phyloP scores from a whole-genome alignment of 2,329 filamentous ascomycete species.

The Whalleya microplaca region DNA sequence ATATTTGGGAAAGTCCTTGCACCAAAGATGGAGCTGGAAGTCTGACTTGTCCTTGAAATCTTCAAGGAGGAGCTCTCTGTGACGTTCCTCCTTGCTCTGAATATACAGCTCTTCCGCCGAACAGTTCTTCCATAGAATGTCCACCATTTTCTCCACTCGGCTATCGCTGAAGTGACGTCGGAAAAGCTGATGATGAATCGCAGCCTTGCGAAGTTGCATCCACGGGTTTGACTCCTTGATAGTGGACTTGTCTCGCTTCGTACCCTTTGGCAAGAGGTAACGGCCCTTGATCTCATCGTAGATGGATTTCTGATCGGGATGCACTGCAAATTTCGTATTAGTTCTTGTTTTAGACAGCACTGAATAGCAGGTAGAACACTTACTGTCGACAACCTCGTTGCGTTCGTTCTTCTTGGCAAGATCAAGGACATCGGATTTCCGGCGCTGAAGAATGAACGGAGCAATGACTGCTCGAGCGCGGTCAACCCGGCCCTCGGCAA shows the following conservation, averaged over 20 bases:
- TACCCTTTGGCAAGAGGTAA: constrained; percentile 64
- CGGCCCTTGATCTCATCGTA: constrained; percentile 70
- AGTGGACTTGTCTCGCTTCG: constrained; percentile 60
- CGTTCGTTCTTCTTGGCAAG: constrained; percentile 79
- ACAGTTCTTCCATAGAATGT: constrained; percentile 73
- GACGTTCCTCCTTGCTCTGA: constrained; percentile 47
- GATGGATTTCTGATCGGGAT: constrained; percentile 69
- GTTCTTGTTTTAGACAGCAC: background rate
- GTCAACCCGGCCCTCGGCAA: constrained; percentile 85
- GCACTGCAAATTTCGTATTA: constrained; percentile 47
- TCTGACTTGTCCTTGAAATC: constrained; percentile 64
- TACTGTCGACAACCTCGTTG: constrained; percentile 74
- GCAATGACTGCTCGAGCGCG: constrained; percentile 90
- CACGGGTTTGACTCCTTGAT: constrained; percentile 69
- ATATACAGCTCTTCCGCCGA: constrained; percentile 52
- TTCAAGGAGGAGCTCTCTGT: constrained; percentile 55
- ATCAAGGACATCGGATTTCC: constrained; percentile 90
- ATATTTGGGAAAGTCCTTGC: constrained; percentile 59
- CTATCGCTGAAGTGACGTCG: constrained; percentile 78
- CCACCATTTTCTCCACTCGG: constrained; percentile 76
- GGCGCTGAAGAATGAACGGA: constrained; percentile 90
- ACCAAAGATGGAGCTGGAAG: constrained; percentile 69
- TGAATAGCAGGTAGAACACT: background rate
- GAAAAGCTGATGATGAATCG: constrained; percentile 89
- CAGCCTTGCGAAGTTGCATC: constrained; percentile 90